A percentile compares a stretch with the other conserved stretches of the same genome.
Evolutionary conservation across 192 early-diverging fungal genomes (phyloP).

Genomic region (Oehlia diaphana): DNA sequence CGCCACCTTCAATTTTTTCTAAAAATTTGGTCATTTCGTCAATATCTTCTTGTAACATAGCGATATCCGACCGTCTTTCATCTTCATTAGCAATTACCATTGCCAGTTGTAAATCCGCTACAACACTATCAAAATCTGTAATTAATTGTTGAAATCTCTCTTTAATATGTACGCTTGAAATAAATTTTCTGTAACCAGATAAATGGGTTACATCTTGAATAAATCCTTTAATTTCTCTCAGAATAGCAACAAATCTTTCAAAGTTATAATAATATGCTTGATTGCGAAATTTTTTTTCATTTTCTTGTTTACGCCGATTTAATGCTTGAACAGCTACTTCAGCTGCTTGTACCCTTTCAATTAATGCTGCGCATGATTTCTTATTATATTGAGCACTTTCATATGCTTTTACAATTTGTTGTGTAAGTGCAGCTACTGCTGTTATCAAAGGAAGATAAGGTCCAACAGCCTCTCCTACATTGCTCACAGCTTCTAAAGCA

Average conservation of each 20-base stretch:
- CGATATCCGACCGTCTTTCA: no score
- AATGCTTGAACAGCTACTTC: neutral
- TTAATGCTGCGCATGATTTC: neutral
- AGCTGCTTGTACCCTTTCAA: neutral
- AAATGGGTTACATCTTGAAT: neutral
- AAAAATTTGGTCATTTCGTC: no score
- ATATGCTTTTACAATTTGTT: neutral
- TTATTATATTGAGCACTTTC: neutral
- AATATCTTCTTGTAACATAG: no score
- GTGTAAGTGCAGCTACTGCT: neutral
- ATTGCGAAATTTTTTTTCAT: neutral
- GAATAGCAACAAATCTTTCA: neutral
- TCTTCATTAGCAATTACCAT: no score
- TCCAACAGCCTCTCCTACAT: no score
- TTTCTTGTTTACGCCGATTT: neutral
- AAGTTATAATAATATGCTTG: neutral
- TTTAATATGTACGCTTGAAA: no score
- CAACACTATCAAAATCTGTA: no score
- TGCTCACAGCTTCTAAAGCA: no score
- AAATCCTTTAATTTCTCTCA: neutral
- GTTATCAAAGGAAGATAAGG: no score
- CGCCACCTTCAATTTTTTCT: no score
- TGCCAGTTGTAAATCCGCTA: no score
- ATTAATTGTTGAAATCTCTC: no score
- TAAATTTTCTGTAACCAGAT: neutral